Base-by-base conservation (phyloP, 805 yeast species). In the Candida odintsovae region DNA sequence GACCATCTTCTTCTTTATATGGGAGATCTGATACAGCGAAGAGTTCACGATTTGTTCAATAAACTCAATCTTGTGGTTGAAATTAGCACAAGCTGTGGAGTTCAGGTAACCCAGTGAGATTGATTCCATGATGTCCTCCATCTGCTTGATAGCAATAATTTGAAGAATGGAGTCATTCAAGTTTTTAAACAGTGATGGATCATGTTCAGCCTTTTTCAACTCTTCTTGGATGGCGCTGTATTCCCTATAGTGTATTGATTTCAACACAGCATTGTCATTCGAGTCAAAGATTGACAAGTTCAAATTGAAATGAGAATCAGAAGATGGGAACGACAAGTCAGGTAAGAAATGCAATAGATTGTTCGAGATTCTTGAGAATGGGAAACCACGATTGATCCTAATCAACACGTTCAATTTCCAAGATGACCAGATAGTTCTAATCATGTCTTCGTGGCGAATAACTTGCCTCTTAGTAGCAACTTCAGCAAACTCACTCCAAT, bases 371-470 rank as follows among this genome's bases (percentile, higher is more conserved):
- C 45, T 42, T 6, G 50, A 46, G 47, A 62, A 69, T n/a, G 74
- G 73, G 42, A 56, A 57, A 1, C 72, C 73, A 50, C 62, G 54
- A 51, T 63, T 61, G 22, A 66, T 46, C 49, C 73, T 58, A 22
- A 66, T 46, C 45, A 59, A 66, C 12, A 61, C 63, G 44, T 64
- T 63, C 42, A 65, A 51, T 47, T 63, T 66, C 68, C 69, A 72
- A 7, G 65, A 59, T 6, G 64, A 62, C 76, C 76, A 72, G 12
- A 70, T 49, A 3, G 64, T 51, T 48, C 74, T 54, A 9, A 66
- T 44, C 35, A 60, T 45, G 41, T 60, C 55, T 45, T 70, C 72
- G 39, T 71, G 59, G 29, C 62, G 64, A 9, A 63, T 42, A 2
- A 66, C 50, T 46, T 69, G 73, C 38, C 60, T 57, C 47, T 60